Evolutionary conservation across 1,139 yeast species (phyloP).

Genomic region (Scheffersomyces stambukii): DNA sequence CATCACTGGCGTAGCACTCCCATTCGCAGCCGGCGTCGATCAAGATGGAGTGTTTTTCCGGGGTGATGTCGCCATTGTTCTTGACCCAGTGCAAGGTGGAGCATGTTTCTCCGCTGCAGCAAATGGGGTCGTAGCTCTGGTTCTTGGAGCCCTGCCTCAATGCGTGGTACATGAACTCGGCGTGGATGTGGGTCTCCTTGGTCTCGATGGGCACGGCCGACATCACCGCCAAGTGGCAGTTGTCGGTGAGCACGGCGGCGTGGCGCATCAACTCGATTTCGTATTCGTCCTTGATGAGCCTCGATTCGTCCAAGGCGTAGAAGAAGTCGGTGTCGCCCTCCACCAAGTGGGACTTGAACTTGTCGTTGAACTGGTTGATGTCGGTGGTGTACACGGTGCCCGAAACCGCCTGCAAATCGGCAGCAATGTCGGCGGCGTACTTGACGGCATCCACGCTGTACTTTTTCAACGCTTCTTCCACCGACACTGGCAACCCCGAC

Average conservation of each 20-base stretch:
- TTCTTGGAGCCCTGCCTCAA: conserved; percentile 88
- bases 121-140: conserved; percentile 90
- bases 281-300: conserved; percentile 77
- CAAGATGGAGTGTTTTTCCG: conserved; percentile 56
- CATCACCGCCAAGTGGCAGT: conserved; percentile 89
- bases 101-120: conserved; percentile 90
- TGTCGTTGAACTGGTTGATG: conserved; percentile 31
- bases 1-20: conserved; percentile 89
- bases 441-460: conserved; percentile 82
- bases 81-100: conserved; percentile 87
- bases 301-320: conserved; percentile 79
- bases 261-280: conserved; percentile 73
- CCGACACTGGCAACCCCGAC: conserved; percentile 81
- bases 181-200: conserved; percentile 89
- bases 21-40: conserved; percentile 98
- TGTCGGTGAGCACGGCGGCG: conserved; percentile 83
- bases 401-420: conserved; percentile 6
- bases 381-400: conserved; percentile 37
- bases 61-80: conserved; percentile 65
- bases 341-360: conserved; percentile 28
- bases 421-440: conserved; percentile 43
- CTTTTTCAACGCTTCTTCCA: conserved; percentile 58
- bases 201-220: conserved; percentile 83
- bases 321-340: conserved; percentile 49
- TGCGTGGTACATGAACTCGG: conserved; percentile 91